Percentiles rank a stretch among this genome's conserved stretches.
Conservation (phyloP, 129 eudicot species). For the Saposhnikovia divaricata region DNA sequence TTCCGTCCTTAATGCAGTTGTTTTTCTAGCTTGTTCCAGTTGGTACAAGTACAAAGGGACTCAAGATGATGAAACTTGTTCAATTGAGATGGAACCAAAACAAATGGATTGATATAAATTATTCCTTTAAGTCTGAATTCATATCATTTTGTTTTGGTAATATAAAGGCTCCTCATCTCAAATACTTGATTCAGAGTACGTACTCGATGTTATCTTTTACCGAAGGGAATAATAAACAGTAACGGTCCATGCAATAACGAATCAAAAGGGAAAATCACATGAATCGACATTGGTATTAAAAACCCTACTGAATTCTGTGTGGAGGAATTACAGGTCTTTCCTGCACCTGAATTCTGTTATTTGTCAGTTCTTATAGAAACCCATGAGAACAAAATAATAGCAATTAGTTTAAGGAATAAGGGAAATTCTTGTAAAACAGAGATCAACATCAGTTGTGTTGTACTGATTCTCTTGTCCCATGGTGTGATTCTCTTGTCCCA, state of each 20-base stretch:
- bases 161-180: neutral
- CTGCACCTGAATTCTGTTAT: too few relatives aligned
- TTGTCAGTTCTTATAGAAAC: too few relatives aligned
- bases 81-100: slow-evolving; percentile 33
- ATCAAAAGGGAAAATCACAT: too few relatives aligned
- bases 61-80: neutral
- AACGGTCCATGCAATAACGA: neutral
- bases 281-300: too few relatives aligned
- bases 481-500: too few relatives aligned
- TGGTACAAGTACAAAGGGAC: slow-evolving; percentile 51
- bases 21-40: slow-evolving; percentile 41
- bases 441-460: too few relatives aligned
- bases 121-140: neutral
- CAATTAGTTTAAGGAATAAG: too few relatives aligned
- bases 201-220: neutral
- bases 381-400: too few relatives aligned
- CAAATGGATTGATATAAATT: neutral
- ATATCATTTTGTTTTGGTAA: neutral
- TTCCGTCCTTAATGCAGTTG: slow-evolving; percentile 37
- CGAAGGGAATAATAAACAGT: neutral
- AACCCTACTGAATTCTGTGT: too few relatives aligned
- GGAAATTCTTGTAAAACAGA: too few relatives aligned
- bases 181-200: neutral
- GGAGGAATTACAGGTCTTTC: too few relatives aligned
- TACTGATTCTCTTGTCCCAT: too few relatives aligned